Conservation (phyloP, 495 filamentous ascomycete genomes). For the Paragyromitra xinjiangensis region DNA sequence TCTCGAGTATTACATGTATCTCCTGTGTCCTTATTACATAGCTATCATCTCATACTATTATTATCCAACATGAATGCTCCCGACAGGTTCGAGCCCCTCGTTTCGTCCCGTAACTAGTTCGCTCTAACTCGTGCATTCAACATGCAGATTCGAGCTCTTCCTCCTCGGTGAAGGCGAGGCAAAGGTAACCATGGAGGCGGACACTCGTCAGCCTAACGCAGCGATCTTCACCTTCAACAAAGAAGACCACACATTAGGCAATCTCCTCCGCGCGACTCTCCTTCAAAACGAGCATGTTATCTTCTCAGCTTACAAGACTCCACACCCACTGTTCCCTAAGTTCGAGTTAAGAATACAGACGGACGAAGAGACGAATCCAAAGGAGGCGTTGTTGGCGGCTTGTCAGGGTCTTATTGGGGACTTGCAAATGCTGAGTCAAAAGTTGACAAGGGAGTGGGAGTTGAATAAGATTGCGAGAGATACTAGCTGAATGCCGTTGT, state of each 20-base stretch:
- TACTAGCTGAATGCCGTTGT: conserved; percentile 78
- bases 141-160: conserved; percentile 85
- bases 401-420: conserved; percentile 81
- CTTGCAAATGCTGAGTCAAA: conserved; percentile 76
- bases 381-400: conserved; percentile 79
- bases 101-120: neutral
- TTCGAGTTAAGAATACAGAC: conserved; percentile 92
- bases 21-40: conserved; percentile 14
- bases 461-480: conserved; percentile 85
- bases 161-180: conserved; percentile 85
- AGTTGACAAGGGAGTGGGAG: conserved; percentile 96
- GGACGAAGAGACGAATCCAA: conserved; percentile 84
- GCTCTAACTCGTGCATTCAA: conserved; percentile 22
- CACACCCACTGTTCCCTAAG: conserved; percentile 84
- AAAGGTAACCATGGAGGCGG: conserved; percentile 84
- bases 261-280: conserved; percentile 83
- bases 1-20: neutral
- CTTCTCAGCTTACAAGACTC: conserved; percentile 89
- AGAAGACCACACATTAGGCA: conserved; percentile 96
- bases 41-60: conserved; percentile 17
- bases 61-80: conserved; percentile 53
- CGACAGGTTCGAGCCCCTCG: conserved; percentile 47
- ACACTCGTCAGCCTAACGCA: conserved; percentile 85
- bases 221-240: conserved; percentile 94
- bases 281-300: conserved; percentile 78